Evolutionary conservation across 352 stramenopile species (phyloP), one percentile per base, ranked within the genome.

Genomic region (Pythium dissotocum): DNA sequence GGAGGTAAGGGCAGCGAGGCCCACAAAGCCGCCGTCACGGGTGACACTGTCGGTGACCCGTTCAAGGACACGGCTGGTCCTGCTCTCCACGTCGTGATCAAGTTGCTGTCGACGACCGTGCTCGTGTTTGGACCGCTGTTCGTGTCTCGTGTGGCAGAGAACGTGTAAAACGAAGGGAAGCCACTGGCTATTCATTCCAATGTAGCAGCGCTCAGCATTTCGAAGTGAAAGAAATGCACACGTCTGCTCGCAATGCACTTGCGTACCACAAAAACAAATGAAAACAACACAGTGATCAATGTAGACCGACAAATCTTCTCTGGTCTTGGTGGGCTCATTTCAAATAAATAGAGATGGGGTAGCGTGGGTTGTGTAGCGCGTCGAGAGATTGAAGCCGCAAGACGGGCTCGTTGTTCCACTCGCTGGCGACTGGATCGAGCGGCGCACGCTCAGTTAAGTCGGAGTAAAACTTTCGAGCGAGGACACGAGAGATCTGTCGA

Each of bases 61-160:
- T 85, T 99, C 72, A 99, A 99, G 76, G 97, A 99, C 77, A 99
- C 97, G 16, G 94, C 92, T 35, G 97, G 97, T 9, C 97, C 97
- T n/a, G 82, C 96, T 30, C 84, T 99, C 9, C 97, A 99, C 78
- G 98, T 99, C 46, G 85, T 99, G 57, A 99, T 99, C 79, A 99
- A 99, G 83, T 69, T 99, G 28, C 83, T 99, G 73, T 97, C 91
- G 32, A 98, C 90, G 42, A 98, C 91, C 6, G 91, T 97, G 71
- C 78, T 98, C 14, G 94, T 98, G 35, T 94, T 98, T 54, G 93
- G 90, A 0, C 92, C 93, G 46, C 77, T 98, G 6, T 98, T 98
- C 67, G 89, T 98, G 30, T 91, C 85, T 36, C 86, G 87, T 33
- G 76, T 93, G 56, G 62, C 60, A 7, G 57, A 73, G 30, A 61